Evolutionary conservation across 2,329 filamentous ascomycete species (phyloP).

Genomic region (Cladosporium sp.): DNA sequence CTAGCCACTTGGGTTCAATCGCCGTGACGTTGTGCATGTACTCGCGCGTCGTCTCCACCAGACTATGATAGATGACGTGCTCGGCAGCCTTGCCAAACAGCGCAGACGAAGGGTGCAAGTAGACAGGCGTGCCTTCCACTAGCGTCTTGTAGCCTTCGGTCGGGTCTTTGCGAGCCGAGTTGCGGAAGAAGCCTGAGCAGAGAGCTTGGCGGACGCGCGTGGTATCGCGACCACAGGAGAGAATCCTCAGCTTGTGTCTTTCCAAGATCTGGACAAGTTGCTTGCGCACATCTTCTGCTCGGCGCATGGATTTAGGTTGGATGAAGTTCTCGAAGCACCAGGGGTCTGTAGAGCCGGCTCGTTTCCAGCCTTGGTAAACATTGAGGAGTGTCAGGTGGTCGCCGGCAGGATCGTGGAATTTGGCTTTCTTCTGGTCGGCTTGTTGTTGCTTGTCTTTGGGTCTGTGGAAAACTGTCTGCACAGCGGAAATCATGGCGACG

Average conservation of each 20-base stretch:
- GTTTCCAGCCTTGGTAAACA: slow-evolving; percentile 96
- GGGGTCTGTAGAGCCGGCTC: slow-evolving; percentile 71
- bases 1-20: slow-evolving; percentile 91
- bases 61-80: slow-evolving; percentile 88
- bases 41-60: slow-evolving; percentile 92
- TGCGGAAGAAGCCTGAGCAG: slow-evolving; percentile 93
- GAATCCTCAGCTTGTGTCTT: slow-evolving; percentile 75
- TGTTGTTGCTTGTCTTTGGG: slow-evolving; percentile 96
- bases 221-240: slow-evolving; percentile 83
- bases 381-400: slow-evolving; percentile 94
- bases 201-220: slow-evolving; percentile 82
- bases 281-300: slow-evolving; percentile 86
- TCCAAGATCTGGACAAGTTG: slow-evolving; percentile 94
- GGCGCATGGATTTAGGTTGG: slow-evolving; percentile 80
- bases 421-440: slow-evolving; percentile 94
- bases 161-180: slow-evolving; percentile 89
- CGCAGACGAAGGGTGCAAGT: slow-evolving; percentile 85
- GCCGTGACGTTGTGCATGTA: slow-evolving; percentile 94
- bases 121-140: slow-evolving; percentile 90
- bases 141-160: slow-evolving; percentile 97
- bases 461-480: slow-evolving; percentile 84
- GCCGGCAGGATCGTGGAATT: slow-evolving; percentile 92
- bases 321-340: slow-evolving; percentile 99
- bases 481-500: slow-evolving; percentile 81
- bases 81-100: slow-evolving; percentile 94